Evolutionary conservation across 495 filamentous ascomycete genomes (phyloP), one percentile per base, ranked within the genome.

Genomic region (Melanomma pulvis-pyrius): DNA sequence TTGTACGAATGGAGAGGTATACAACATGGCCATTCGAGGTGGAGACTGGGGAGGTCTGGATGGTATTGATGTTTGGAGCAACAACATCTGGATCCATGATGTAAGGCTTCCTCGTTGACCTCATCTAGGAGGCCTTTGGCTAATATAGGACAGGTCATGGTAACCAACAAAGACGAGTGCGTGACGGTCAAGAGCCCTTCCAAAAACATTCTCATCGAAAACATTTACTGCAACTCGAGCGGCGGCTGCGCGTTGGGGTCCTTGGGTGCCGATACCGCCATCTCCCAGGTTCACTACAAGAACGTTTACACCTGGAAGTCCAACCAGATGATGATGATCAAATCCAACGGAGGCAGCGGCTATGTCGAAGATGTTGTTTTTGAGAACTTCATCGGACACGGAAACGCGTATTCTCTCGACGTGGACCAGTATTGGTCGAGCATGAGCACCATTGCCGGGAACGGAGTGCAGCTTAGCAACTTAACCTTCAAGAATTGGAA

Each of bases 261-360:
- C 12, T 59, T 76, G 1, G 69, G 71, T 13, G 50, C 63, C 2
- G 58, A 68, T 62, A 70, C 68, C 44, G 66, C 70, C 51, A 70
- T 75, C 56, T 63, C 63, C 13, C 44, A 60, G 12, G 67, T 76
- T 36, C 64, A 61, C 28, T 77, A 77, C 70, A 61, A 56, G 34
- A 74, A 75, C 50, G 62, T 75, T 32, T 75, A 75, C 50, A 76
- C 73, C 9, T 72, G 69, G 69, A 55, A 56, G 12, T 68, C 57
- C 25, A 87, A 84, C 73, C 82, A 86, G 68, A 86, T 87, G 84
- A 79, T 83, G 68, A 83, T 88, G 83, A 82, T 88, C 75, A 88
- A 87, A 74, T 83, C 80, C 52, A 81, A 82, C 61, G 84, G 84
- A 17, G 84, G 85, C 28, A 81, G 74, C 63, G 85, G 85, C 15